Base-by-base conservation (phyloP, 2,329 filamentous ascomycete genomes). In the Colletotrichum tropicicola region DNA sequence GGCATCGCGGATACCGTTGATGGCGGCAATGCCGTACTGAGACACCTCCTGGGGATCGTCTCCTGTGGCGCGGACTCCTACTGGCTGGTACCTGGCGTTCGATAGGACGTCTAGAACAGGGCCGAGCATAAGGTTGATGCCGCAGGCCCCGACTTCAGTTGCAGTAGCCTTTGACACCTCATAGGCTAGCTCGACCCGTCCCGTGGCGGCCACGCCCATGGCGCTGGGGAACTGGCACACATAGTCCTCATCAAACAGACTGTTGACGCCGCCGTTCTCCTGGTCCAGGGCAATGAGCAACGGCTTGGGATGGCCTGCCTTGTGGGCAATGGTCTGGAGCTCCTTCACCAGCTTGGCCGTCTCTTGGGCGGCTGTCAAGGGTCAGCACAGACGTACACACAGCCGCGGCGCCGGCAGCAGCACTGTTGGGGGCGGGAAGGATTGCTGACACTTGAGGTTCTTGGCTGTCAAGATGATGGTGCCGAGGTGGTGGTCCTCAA, bases 211-310 rank as follows among this genome's bases (percentile, higher is more conserved):
- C 66, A 98, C 86, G 12, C 94, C 95, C 95, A 99, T 98, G 68
- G 95, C 92, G 73, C 94, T 97, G 8, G 96, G 96, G 71, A 97
- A 99, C 75, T 98, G 96, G 69, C 93, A 94, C 70, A 98, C 95
- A 75, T 94, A 96, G 73, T 96, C 93, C 71, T 97, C 94, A 76
- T 98, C 95, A 73, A 97, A 98, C 3, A 98, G 86, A 79, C 93
- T 97, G 81, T 98, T 98, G 76, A 98, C 95, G 3, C 95, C 94
- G 68, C 96, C 96, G 88, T 99, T 98, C 77, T 99, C 96, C 76
- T 99, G 96, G 74, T 98, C 96, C 37, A 98, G 83, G 39, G 92
- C 94, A 71, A 99, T 98, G 58, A 97, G 84, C 17, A 99, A 82
- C 2, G 96, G 96, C 3, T 95, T 91, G 3, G 92, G 91, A 77